Base-by-base conservation (phyloP, 2,329 filamentous ascomycete genomes). In the Chaetomiaceae sp. region DNA sequence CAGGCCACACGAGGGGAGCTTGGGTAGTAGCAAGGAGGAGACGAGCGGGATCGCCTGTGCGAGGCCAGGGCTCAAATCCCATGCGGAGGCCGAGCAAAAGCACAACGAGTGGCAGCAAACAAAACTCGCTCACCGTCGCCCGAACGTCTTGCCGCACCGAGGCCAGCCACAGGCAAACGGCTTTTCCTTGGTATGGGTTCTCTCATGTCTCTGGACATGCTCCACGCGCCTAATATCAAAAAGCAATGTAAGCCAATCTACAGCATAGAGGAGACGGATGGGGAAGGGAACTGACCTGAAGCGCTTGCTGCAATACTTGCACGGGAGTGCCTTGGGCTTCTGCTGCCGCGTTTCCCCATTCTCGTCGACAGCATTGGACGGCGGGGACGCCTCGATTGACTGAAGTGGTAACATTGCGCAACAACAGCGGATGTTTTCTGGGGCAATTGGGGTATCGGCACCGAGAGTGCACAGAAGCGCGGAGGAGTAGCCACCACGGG, bases 101-200 rank as follows among this genome's bases (percentile, higher is more conserved):
- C 46, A 55, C 51, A 61, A 31, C 43, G 39, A 49, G 46, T 48
- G 23, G 37, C 43, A 49, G 54, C 47, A 54, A 51, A 52, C 31
- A 54, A 54, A 54, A 46, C 54, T 58, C 60, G 75, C 80, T 75
- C 67, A 84, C 81, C 80, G 75, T 71, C 81, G 72, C 64, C 80
- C 80, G 69, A 84, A 84, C 1, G 76, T 81, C 69, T 83, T 83
- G 45, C 81, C 80, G 68, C 81, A 84, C 38, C 77, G 74, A 64
- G 76, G 75, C 78, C 80, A 82, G 57, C 64, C 72, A 61, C 81
- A 84, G 47, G 77, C 75, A 64, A 84, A 84, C 8, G 81, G 81
- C 66, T 84, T 84, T 69, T 84, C 81, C 63, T 84, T 84, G 61
- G 81, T 84, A 68, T 84, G 81, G 31, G 80, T 83, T 58, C 81